These are phyloP conservation scores for Rhodotorula sp. DNA, from an alignment of 1,284 basidiomycete genomes.

Conservation along the genomic window DNA sequence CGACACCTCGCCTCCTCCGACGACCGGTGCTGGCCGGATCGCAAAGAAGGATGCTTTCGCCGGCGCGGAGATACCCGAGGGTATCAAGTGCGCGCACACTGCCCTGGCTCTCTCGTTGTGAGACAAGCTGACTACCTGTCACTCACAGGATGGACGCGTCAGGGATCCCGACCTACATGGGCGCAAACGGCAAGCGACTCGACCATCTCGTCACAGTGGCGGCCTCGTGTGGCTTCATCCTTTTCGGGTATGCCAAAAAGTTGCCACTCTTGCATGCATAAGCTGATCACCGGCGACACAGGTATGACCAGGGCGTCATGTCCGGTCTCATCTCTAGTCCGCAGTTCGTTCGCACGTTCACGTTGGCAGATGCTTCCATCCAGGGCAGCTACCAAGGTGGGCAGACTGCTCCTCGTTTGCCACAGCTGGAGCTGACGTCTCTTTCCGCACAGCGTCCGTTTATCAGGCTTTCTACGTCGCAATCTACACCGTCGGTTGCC, in stretches of 20 bases:
- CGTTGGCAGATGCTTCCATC: slow-evolving; percentile 16
- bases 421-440: too few relatives aligned
- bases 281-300: neutral
- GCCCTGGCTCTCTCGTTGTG: too few relatives aligned
- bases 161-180: slow-evolving; percentile 27
- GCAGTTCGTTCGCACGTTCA: slow-evolving; percentile 31
- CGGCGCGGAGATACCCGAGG: slow-evolving; percentile 1
- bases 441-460: slow-evolving; percentile 5
- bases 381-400: slow-evolving; percentile 22
- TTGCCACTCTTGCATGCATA: neutral
- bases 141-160: slow-evolving; percentile 10
- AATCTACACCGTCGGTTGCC: slow-evolving; percentile 17
- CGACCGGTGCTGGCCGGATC: neutral
- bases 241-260: slow-evolving; percentile 23
- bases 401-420: too few relatives aligned
- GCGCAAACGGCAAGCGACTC: slow-evolving; percentile 22
- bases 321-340: slow-evolving; percentile 27
- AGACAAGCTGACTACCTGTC: neutral
- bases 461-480: slow-evolving; percentile 35
- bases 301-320: slow-evolving; percentile 38
- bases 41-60: neutral
- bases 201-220: slow-evolving; percentile 26
- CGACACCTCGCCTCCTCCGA: neutral
- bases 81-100: neutral
- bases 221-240: slow-evolving; percentile 27